Base-by-base conservation (phyloP, 2,329 filamentous ascomycete genomes). In the Penicillium brasilianum region DNA sequence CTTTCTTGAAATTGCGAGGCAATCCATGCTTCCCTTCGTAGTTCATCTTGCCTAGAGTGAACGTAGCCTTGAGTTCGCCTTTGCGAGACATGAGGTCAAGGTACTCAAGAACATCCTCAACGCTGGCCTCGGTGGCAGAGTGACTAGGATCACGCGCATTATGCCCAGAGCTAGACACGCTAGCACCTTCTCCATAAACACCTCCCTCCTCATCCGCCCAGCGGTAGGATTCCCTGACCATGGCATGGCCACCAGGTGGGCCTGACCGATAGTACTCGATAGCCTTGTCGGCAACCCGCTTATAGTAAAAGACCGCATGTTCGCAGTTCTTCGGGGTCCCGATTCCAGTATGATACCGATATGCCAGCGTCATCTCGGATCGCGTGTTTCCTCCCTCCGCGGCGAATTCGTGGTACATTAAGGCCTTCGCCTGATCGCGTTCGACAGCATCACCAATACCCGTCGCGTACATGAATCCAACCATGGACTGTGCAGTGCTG, bases 61-160 rank as follows among this genome's bases (percentile, higher is more conserved):
- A 93, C 0, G 92, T 94, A 0, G 93, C 92, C 73, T 91, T 93
- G 58, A 92, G 86, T 71, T 97, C 92, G 11, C 93, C 93, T 74
- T 96, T 96, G 62, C 93, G 88, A 6, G 92, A 92, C 84, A 96
- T 90, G 44, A 97, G 83, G 70, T 97, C 92, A 66, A 97, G 82
- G 69, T 97, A 99, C 74, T 99, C 95, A 61, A 99, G 87, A 16
- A 98, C 90, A 76, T 99, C 94, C 69, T 96, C 93, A 60, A 97
- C 87, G 16, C 92, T 91, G 1, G 93, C 92, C 70, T 96, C 90
- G 0, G 90, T 87, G 72, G 95, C 91, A 2, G 92, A 91, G 66
- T 90, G 89, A 1, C 88, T 87, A 20, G 88, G 87, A 64, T 88
- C 88, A 70, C 89, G 85, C 4, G 93, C 92, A 73, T 96, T 93